phyloP scores from a whole-genome alignment of 768 basidiomycete species.

The Tylopilus vinaceipallidus region DNA sequence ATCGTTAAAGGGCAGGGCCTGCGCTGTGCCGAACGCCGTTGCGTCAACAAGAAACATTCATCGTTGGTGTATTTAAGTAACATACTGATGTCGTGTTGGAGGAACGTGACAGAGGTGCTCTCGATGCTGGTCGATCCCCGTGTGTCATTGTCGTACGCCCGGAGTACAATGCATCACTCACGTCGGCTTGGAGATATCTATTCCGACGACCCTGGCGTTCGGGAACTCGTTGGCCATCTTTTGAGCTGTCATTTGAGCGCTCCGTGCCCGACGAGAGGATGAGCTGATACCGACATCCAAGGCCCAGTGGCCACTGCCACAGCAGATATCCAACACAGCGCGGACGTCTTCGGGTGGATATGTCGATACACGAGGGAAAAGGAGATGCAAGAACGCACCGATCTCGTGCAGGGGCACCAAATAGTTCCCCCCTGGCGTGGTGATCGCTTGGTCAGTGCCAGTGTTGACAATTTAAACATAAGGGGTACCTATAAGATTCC shows the following conservation, averaged over 20 bases:
- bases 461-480: neutral
- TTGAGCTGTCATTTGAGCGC: neutral
- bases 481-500: neutral
- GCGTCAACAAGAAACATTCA: neutral
- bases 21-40: neutral
- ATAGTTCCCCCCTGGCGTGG: neutral
- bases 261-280: no score
- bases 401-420: neutral
- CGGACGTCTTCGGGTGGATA: neutral
- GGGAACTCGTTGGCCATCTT: slow-evolving; percentile 6
- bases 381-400: neutral
- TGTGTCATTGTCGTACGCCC: neutral
- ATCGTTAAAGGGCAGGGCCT: slow-evolving; percentile 6
- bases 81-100: slow-evolving; percentile 4
- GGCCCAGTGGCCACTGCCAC: slow-evolving; percentile 8
- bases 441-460: no score
- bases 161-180: neutral
- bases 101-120: neutral
- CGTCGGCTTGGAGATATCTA: slow-evolving; percentile 5
- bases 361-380: neutral
- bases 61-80: neutral
- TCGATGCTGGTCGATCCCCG: neutral
- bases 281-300: slow-evolving; percentile 1
- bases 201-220: neutral
- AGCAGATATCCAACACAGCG: slow-evolving; percentile 4